These are phyloP conservation scores for Dioscorea alata DNA, from an alignment of 106 monocot species.

Conservation along the genomic window DNA sequence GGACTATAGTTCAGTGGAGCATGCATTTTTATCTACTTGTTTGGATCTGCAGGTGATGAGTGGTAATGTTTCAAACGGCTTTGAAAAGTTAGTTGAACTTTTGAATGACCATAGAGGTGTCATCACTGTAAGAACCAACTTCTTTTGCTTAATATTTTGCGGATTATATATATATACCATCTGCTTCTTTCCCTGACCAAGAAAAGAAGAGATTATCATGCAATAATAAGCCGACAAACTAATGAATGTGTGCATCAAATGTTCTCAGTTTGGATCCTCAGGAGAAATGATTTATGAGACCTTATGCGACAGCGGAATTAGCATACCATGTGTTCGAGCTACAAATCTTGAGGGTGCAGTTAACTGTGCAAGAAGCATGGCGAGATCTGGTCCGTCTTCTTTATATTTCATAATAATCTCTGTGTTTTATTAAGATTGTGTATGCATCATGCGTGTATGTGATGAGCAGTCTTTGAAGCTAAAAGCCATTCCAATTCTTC, in stretches of 20 bases:
- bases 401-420: background rate
- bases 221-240: background rate
- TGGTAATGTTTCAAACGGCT: slow-evolving; percentile 23
- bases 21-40: no score
- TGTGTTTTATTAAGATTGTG: no score
- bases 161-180: background rate
- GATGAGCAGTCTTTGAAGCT: no score
- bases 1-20: no score
- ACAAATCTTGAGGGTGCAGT: slow-evolving; percentile 34
- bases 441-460: no score
- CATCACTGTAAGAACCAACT: slow-evolving; percentile 31
- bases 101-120: slow-evolving; percentile 36
- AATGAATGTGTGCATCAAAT: background rate
- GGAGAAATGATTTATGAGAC: slow-evolving; percentile 29
- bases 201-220: no score
- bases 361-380: slow-evolving; percentile 23
- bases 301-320: slow-evolving; percentile 25
- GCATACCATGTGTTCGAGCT: slow-evolving; percentile 30
- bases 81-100: slow-evolving; percentile 27
- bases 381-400: slow-evolving; percentile 25
- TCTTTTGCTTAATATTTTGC: background rate
- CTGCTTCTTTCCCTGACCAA: background rate
- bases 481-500: background rate
- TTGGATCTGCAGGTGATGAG: slow-evolving; percentile 9
- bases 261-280: slow-evolving; percentile 40